Base-by-base conservation (phyloP, 768 basidiomycete species). In the Daedaleopsis sinensis region DNA sequence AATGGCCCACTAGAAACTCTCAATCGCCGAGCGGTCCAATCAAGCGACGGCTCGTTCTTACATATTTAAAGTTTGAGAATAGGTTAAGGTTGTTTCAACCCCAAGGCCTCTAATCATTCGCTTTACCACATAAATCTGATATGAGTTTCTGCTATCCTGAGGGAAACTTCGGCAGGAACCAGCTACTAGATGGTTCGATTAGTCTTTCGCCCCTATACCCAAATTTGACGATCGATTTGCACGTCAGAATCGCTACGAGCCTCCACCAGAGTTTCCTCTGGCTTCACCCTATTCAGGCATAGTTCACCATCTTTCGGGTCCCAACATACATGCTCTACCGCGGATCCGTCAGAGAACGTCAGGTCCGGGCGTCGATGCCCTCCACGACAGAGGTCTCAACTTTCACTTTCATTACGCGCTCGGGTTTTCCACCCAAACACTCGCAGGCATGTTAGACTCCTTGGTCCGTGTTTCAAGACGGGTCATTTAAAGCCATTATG, bases 131-230 rank as follows among this genome's bases (percentile, higher is more conserved):
- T 79, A 81, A 78, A 75, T 77, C 78, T 77, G 80, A 80, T 78
- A 76, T 72, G 80, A 83, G 82, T 79, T 78, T 82, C 82, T 82
- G 82, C 82, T 84, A 83, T 84, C 82, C 83, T 84, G 81, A 83
- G 88, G 87, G 88, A 90, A 90, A 89, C 87, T 90, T 89, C 86
- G 87, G 87, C 85, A 86, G 89, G 88, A 91, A 90, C 88, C 88
- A 91, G 89, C 88, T 89, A 90, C 88, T 90, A 89, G 82, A 90
- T 89, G 89, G 89, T 90, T 91, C 88, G 88, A 92, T 91, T 90
- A 89, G 90, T 91, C 90, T 91, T 91, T 91, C 87, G 86, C 89
- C 90, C 90, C 90, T 91, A 91, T 91, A 90, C 89, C 88, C 89
- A 90, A 89, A 88, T 91, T 89, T 80, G 87, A 91, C 89, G 86